These are phyloP conservation scores for Croton setiger DNA, from an alignment of 441 rosid genomes.

Conservation along the genomic window DNA sequence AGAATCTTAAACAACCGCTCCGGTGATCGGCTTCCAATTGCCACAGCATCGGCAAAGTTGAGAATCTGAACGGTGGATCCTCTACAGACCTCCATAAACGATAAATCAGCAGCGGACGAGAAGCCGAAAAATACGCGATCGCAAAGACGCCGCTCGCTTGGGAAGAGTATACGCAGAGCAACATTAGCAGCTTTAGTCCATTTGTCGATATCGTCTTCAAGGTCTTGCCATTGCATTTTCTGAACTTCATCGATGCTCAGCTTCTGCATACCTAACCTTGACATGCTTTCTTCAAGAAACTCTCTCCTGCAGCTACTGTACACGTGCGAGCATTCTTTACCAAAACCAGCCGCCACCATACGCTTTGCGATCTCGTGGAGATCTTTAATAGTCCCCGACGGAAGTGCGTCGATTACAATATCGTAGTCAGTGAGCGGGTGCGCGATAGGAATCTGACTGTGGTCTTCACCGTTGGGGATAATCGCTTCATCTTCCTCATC, in stretches of 20 bases:
- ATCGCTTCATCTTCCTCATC: constrained; percentile 43
- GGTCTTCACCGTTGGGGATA: constrained; percentile 28
- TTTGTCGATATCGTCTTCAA: constrained; percentile 81
- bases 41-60: constrained; percentile 75
- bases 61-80: constrained; percentile 69
- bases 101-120: constrained; percentile 64
- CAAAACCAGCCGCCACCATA: constrained; percentile 79
- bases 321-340: constrained; percentile 71
- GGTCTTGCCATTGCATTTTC: constrained; percentile 69
- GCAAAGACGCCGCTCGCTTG: constrained; percentile 89
- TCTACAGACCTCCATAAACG: constrained; percentile 93
- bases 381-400: constrained; percentile 71
- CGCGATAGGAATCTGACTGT: constrained; percentile 64
- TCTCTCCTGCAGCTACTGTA: constrained; percentile 81
- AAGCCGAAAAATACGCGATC: constrained; percentile 79
- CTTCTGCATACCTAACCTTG: constrained; percentile 79
- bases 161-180: constrained; percentile 71
- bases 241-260: constrained; percentile 84
- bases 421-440: constrained; percentile 75
- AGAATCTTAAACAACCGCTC: constrained; percentile 85
- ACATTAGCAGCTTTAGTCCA: constrained; percentile 86
- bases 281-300: constrained; percentile 80
- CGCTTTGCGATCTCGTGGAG: constrained; percentile 87
- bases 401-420: constrained; percentile 79
- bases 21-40: constrained; percentile 76